Base-by-base conservation (phyloP, 129 eudicot species). In the Ambrosia trifida region DNA sequence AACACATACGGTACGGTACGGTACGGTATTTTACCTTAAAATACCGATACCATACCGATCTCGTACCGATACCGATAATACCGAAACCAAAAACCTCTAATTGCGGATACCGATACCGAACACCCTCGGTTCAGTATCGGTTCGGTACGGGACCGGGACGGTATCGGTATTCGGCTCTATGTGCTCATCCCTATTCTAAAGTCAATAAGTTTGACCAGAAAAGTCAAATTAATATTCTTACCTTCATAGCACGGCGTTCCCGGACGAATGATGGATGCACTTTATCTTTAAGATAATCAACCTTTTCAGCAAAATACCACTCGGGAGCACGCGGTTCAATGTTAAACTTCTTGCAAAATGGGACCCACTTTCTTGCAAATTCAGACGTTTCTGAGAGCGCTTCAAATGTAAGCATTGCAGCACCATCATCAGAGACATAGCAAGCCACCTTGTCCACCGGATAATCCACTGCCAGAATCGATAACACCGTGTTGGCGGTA, bases 291-390 rank as follows among this genome's bases (percentile, higher is more conserved):
- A 86, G 82, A 80, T 89, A 83, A 73, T 86, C 96, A 6, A 89
- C 86, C 73, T 86, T 89, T 73, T 81, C 74, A 56, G 87, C 81
- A 70, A 89, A 89, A 70, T 89, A 89, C 83, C 80, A 82, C 66
- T 89, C 91, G 1, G 96, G 96, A 10, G 96, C 96, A 20, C 96
- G 89, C 30, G 96, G 92, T 63, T 89, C 96, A 30, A 89, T 84
- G 70, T 66, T 79, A 66, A 83, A 88, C 72, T 88, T 85, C 82
- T 85, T 88, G 78, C 96, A 85, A 78, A 88, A 85, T 16, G 96
- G 96, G 5, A 89, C 96, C 96, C 96, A 89, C 78, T 77, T 89
- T 11, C 83, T 69, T 44, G 96, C 89, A 69, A 89, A 89, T 38
- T 86, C 87, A 0, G 87, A 78, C 38, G 96, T 89, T 69, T 81